Evolutionary conservation across 805 yeast species (phyloP), one percentile per base, ranked within the genome.

Genomic region (Hanseniaspora occidentalis): DNA sequence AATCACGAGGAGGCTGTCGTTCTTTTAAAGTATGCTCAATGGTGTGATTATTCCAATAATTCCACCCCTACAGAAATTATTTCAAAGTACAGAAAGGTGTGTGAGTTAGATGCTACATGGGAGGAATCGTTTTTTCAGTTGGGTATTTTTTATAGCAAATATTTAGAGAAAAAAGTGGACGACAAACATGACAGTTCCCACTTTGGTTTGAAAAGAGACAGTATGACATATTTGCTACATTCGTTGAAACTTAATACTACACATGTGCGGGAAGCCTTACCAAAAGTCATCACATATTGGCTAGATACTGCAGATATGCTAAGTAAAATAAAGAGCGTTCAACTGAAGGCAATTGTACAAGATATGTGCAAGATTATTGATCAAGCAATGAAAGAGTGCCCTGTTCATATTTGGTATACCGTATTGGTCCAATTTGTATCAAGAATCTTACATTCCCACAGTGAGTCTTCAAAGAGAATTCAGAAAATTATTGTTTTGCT

Each of bases 281-380:
- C 98, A 0, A 86, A 85, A 51, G 72, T 84, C n/a, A 70, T 88
- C 4, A 85, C 95, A 0, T 70, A 84, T 7, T 92, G 98, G 98
- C 64, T 92, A 19, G 95, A 88, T 50, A 82, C 79, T 56, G 75
- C 69, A 3, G 56, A 50, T 22, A 11, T 19, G 22, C 23, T 33
- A 19, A 38, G 23, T 16, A 27, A 31, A 2, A 16, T 16, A 19
- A 22, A 24, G 3, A 34, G 34, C 3, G 6, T 20, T 8, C 38
- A 47, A 6, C 43, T 56, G 13, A 50, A 53, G 23, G 63, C 56
- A 41, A 60, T 65, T 31, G 57, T 75, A 22, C 60, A 65, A 2
- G 64, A 63, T 29, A 75, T 78, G 17, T 61, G 74, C 31, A 67
- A 65, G 20, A 71, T 67, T 38, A 62, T 80, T 18, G 60, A 62